Evolutionary conservation across 2,329 filamentous ascomycete genomes (phyloP), one percentile per base, ranked within the genome.

Genomic region (Geosmithia flava): DNA sequence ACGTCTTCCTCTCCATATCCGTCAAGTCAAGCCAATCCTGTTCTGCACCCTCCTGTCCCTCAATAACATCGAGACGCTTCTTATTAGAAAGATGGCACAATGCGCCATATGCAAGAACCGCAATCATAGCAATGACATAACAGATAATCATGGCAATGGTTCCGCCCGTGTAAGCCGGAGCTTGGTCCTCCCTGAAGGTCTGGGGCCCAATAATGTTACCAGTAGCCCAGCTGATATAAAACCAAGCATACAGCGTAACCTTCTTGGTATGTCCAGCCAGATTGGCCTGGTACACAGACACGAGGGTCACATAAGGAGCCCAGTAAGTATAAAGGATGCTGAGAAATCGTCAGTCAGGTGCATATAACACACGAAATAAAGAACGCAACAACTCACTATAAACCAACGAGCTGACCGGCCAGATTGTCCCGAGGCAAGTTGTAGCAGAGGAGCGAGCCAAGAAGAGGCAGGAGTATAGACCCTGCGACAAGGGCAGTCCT

Each of bases 181-280:
- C 46, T 11, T 47, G 37, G 20, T 47, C n/a, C 10, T 13, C 33
- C 3, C 37, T 16, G 46, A 47, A 47, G 17, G 20, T 27, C 39
- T 47, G 46, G 19, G 46, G 46, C 4, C 33, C 46, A 20, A 47
- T 20, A 20, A 47, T 17, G 46, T 47, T 47, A n/a, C 33, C 33
- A 3, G 20, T 27, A 8, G 17, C n/a, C n/a, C 27, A 47, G 33
- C 33, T 20, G 19, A 47, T 41, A 39, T 23, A 37, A 39, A 47
- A 13, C 8, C 20, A 16, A 13, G 46, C 46, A 39, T 37, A 23
- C 13, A 47, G 10, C 10, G 30, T 37, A 13, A 37, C 37, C 20
- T 47, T 47, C 23, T 47, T 47, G 37, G 46, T 42, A 15, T 37
- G 29, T 7, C 46, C 46, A 20, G 23, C 20, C 6, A 20, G 20